Conservation (phyloP, 371 early-diverging fungal species). For the Conidiobolus incongruus region DNA sequence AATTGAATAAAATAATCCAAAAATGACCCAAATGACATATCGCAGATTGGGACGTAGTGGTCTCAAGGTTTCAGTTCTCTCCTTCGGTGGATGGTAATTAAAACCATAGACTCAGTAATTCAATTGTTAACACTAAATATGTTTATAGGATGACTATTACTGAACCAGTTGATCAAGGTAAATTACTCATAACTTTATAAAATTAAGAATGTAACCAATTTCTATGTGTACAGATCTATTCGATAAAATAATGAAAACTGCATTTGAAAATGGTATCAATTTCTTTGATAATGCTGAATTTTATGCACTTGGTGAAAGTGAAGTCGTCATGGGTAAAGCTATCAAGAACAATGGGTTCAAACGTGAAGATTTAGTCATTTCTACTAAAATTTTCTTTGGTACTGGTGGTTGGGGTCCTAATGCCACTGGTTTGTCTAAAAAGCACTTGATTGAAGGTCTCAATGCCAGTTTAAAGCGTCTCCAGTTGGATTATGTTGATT, state of each 20-base stretch:
- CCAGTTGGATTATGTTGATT: slow-evolving; percentile 56
- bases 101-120: not conserved
- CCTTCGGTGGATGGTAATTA: slow-evolving; percentile 22
- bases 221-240: slow-evolving; percentile 20
- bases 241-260: not conserved
- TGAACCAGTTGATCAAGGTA: slow-evolving; percentile 8
- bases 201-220: slow-evolving; percentile 58
- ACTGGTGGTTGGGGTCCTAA: slow-evolving; percentile 44
- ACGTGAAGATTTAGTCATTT: slow-evolving; percentile 53
- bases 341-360: slow-evolving; percentile 39
- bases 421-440: slow-evolving; percentile 55
- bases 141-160: slow-evolving; percentile 38
- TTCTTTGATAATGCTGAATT: no score
- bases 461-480: slow-evolving; percentile 47
- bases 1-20: no score
- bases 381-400: slow-evolving; percentile 71
- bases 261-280: no score
- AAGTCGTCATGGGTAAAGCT: no score
- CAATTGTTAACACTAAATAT: slow-evolving; percentile 3
- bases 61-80: slow-evolving; percentile 38
- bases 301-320: no score
- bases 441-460: slow-evolving; percentile 68
- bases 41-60: slow-evolving; percentile 60
- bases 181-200: no score
- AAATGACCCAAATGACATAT: no score